Evolutionary conservation across 768 basidiomycete genomes (phyloP).

Genomic region (Auricularia sp.): DNA sequence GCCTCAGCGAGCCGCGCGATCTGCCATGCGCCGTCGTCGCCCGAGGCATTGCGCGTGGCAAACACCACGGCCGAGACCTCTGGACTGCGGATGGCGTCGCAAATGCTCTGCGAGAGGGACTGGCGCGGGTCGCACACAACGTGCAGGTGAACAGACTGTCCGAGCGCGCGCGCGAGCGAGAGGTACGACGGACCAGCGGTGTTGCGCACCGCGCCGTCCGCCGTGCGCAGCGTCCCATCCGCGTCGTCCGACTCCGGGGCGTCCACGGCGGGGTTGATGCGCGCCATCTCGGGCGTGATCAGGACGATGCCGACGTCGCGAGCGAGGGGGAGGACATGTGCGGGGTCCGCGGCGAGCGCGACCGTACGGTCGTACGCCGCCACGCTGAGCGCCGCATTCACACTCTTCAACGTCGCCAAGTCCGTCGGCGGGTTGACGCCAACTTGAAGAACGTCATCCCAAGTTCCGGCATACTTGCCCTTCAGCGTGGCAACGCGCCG

Average conservation of each 20-base stretch:
- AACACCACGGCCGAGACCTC: conserved; percentile 31
- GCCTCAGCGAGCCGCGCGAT: conserved; percentile 27
- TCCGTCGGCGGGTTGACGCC: conserved; percentile 12
- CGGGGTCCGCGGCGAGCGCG: conserved; percentile 35
- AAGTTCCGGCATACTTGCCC: conserved; percentile 35
- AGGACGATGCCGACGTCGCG: conserved; percentile 27
- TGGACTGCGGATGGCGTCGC: conserved; percentile 7
- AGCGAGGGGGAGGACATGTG: conserved; percentile 26
- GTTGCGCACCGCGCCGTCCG: conserved; percentile 37
- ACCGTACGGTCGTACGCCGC: conserved; percentile 39
- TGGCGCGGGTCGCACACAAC: conserved; percentile 31
- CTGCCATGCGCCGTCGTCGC: conserved; percentile 42
- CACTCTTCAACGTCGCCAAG: conserved; percentile 29
- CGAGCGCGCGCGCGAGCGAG: conserved; percentile 34
- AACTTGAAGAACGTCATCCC: conserved; percentile 28
- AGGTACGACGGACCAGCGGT: conserved; percentile 48
- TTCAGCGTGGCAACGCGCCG: conserved; percentile 41
- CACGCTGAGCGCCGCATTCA: conserved; percentile 32
- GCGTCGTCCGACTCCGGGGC: conserved; percentile 26
- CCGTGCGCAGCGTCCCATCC: conserved; percentile 23
- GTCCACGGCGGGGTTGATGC: conserved; percentile 54
- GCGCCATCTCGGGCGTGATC: conserved; percentile 47
- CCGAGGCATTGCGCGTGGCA: conserved; percentile 42
- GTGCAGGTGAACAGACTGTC: conserved; percentile 28
- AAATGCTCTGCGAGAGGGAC: conserved; percentile 7